Base-by-base conservation (phyloP, 1,139 yeast genomes). In the Geotrichum histeridarum region DNA sequence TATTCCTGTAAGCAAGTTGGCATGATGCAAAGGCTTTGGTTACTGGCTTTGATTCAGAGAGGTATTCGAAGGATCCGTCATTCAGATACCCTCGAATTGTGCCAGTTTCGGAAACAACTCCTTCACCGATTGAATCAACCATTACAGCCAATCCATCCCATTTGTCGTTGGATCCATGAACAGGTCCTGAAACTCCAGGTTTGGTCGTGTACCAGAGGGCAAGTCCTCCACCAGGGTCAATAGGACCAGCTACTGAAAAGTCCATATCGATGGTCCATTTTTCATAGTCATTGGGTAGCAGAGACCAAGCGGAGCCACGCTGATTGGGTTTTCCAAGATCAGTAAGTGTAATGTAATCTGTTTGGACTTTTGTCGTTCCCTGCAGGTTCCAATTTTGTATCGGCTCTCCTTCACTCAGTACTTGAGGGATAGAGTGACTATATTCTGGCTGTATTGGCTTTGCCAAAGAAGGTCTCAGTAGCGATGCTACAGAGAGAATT, bases 141-240 rank as follows among this genome's bases (percentile, higher is more conserved):
- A 71, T 61, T 18, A 73, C 53, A 5, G 70, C 75, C 49, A 73
- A 60, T 1, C 76, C 76, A 56, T 73, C 75, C 74, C 75, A 73
- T 18, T 57, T 53, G 48, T 72, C 75, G 30, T 62, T 54, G 4
- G 69, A 63, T 11, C 76, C 76, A 56, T 70, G 68, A 5, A 70
- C 67, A 1, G 71, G 67, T 5, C 76, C 76, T 1, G 48, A 54
- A 27, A 59, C 59, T 39, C 60, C 61, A 6, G 63, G 63, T 31
- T 62, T 56, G 8, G 63, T 60, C 8, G 72, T 63, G 57, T 67
- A 70, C 74, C 75, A 73, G 32, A 73, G 50, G 1, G 70, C 73
- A 42, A 73, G 54, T 1, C 75, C 71, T 5, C 70, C 73, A 11
- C 70, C 73, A 6, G 73, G 67, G 12, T 60, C 53, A 30, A 61